Evolutionary conservation across 306 rosid species (phyloP).

Genomic region (Gleditsia sinensis): DNA sequence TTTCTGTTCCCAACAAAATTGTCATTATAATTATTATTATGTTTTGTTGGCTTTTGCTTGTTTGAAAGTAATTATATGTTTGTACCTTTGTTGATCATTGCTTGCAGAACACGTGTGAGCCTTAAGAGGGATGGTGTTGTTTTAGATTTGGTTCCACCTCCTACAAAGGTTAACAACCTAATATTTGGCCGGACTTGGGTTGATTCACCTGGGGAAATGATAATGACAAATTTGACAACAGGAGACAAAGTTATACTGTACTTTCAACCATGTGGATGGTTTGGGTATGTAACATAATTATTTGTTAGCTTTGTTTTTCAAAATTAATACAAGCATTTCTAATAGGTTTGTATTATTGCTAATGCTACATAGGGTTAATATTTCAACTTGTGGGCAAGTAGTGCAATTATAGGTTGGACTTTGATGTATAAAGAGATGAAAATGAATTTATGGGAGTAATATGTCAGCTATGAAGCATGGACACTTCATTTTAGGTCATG

Average conservation of each 20-base stretch:
- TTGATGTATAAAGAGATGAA: neutral
- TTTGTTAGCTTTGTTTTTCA: slow-evolving; percentile 7
- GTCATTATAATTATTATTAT: neutral
- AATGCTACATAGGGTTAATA: neutral
- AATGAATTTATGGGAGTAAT: neutral
- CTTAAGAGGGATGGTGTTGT: slow-evolving; percentile 66
- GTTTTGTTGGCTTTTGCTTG: neutral
- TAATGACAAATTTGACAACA: slow-evolving; percentile 70
- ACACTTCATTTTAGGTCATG: no score
- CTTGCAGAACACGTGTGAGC: slow-evolving; percentile 68
- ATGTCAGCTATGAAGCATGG: no score
- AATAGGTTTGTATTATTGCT: neutral
- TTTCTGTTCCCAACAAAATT: slow-evolving; percentile 3
- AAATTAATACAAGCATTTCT: neutral
- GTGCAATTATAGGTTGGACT: neutral
- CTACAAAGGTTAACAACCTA: slow-evolving; percentile 74
- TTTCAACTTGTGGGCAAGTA: neutral
- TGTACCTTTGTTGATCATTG: slow-evolving; percentile 16
- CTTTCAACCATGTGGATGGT: slow-evolving; percentile 93
- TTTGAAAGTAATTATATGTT: neutral
- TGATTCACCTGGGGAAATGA: slow-evolving; percentile 84
- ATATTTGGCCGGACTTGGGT: slow-evolving; percentile 88
- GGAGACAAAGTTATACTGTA: slow-evolving; percentile 77
- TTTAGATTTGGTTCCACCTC: slow-evolving; percentile 84
- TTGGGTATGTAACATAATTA: slow-evolving; percentile 54